Evolutionary conservation across 768 basidiomycete genomes (phyloP).

Genomic region (Kwoniella botswanensis): DNA sequence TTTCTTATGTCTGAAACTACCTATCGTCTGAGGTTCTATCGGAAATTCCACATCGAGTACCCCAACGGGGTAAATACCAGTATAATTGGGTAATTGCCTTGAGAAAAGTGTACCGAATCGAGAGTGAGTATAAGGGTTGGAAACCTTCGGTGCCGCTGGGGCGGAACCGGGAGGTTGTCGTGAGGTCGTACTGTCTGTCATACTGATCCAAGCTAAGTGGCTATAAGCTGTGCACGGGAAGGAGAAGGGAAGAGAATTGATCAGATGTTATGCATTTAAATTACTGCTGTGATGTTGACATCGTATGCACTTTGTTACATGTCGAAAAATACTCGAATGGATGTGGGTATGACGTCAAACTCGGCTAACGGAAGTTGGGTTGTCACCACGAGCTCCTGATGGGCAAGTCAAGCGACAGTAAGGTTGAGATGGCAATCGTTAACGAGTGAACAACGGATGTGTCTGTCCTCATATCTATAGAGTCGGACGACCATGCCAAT

Average conservation of each 20-base stretch:
- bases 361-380: not conserved
- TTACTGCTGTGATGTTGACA: not conserved
- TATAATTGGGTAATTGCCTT: slow-evolving; percentile 15
- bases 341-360: not conserved
- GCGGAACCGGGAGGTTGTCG: slow-evolving; percentile 18
- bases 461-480: too few relatives aligned
- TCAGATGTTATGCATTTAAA: too few relatives aligned
- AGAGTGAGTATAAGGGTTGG: slow-evolving; percentile 9
- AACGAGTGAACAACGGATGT: too few relatives aligned
- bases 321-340: too few relatives aligned
- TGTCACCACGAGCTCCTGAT: not conserved
- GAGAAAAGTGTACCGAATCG: slow-evolving; percentile 17
- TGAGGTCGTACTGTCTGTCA: slow-evolving; percentile 17
- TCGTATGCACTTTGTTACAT: too few relatives aligned
- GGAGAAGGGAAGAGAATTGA: too few relatives aligned
- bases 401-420: too few relatives aligned
- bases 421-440: too few relatives aligned
- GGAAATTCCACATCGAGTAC: slow-evolving; percentile 24
- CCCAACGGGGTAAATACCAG: slow-evolving; percentile 22
- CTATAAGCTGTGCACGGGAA: not conserved
- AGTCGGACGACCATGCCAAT: too few relatives aligned
- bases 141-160: slow-evolving; percentile 20
- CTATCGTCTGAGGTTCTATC: slow-evolving; percentile 21
- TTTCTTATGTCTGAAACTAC: slow-evolving; percentile 22
- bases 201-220: not conserved